phyloP scores from a whole-genome alignment of 163 green algal genomes.

The Chlorella variabilis region DNA sequence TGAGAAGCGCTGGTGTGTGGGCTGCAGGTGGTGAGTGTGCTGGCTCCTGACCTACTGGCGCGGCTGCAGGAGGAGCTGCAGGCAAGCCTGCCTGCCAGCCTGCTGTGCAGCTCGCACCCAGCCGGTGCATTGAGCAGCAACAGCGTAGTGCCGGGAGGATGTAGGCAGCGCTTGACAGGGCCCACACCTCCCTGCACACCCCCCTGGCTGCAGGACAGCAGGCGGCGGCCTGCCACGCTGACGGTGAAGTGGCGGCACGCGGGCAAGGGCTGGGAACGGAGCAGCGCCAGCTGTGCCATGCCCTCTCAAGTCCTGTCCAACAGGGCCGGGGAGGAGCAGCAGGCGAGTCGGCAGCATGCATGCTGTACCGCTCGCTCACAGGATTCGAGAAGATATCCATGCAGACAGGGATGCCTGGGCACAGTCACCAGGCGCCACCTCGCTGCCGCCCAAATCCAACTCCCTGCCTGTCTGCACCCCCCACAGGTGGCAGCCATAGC shows the following conservation, averaged over 20 bases:
- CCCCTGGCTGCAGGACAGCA: constrained; percentile 52
- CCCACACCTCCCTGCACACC: too few relatives aligned
- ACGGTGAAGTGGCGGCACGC: constrained; percentile 73
- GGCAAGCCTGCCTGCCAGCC: constrained; percentile 13
- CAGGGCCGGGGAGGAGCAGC: not conserved
- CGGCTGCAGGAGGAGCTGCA: constrained; percentile 70
- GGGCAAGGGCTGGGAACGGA: constrained; percentile 58
- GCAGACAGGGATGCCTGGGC: too few relatives aligned
- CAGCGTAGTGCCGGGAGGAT: too few relatives aligned
- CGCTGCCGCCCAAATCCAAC: too few relatives aligned
- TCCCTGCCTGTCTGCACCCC: not conserved
- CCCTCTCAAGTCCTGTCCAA: constrained; percentile 37
- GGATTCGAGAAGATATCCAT: too few relatives aligned
- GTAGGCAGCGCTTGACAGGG: too few relatives aligned
- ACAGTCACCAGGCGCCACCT: too few relatives aligned
- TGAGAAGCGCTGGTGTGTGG: not conserved
- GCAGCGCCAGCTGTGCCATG: constrained; percentile 61
- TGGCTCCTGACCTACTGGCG: constrained; percentile 78
- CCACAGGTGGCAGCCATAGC: constrained; percentile 39
- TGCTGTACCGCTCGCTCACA: too few relatives aligned
- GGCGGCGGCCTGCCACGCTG: constrained; percentile 59
- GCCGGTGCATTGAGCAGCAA: too few relatives aligned
- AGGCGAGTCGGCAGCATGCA: not conserved
- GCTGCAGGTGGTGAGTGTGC: constrained; percentile 56
- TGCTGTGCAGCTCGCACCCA: not conserved